Base-by-base conservation (phyloP, 129 eudicot species). In the Glebionis coronaria region DNA sequence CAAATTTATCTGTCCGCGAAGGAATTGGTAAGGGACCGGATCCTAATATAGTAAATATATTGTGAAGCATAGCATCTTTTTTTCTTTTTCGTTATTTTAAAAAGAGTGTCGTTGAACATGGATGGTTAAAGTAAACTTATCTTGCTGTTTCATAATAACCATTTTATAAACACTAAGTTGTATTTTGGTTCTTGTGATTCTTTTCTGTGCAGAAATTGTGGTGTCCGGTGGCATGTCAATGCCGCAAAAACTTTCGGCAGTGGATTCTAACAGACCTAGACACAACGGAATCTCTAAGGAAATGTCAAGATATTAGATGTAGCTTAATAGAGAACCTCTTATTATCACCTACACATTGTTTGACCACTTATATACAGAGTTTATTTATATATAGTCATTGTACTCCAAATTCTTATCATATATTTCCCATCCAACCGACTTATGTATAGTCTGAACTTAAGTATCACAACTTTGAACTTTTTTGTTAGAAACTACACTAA, bases 201-300 rank as follows among this genome's bases (percentile, higher is more conserved):
- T 69, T 73, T 23, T 73, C 55, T 71, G 73, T 87, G 85, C 94
- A 88, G 96, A 91, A 69, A 91, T 88, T 68, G 97, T 91, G 8
- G 97, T 91, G 44, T 91, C 97, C 11, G 97, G 97, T 64, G 97
- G 97, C 44, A 91, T 91, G 97, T 91, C 97, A 45, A 88, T 91
- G 96, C 97, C 97, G 23, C 97, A 85, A 67, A 81, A 83, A 62
- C 86, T 91, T 49, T 82, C 96, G 13, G 83, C 96, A 9, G 1
- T 88, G 77, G 97, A 91, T 65, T 69, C 90, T 31, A 80, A 81
- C 60, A 85, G 85, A 84, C 71, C 49, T 56, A 74, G 82, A 78
- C 73, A 70, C 53, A 75, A 70, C 61, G 76, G 90, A 76, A 88
- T 73, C 61, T 83, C 67, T 1, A 42, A 59, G 29, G 79, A 75